These are phyloP conservation scores for Calonectria hongkongensis DNA, from an alignment of 2,329 filamentous ascomycete genomes.

Conservation along the genomic window DNA sequence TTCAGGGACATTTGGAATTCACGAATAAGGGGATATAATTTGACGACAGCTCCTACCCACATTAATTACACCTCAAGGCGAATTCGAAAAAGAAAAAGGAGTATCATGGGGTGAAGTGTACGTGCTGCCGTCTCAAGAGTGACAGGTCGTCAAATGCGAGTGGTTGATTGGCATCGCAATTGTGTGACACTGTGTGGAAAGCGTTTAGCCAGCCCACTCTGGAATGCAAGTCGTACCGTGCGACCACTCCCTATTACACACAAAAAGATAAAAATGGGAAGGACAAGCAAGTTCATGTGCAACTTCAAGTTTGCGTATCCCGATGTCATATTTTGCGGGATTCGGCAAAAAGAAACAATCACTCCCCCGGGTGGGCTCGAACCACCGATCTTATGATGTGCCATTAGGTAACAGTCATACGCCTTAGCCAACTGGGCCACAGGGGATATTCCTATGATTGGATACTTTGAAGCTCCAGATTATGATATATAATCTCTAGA, in stretches of 20 bases:
- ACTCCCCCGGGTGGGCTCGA: slow-evolving; percentile 32
- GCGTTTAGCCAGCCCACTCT: not conserved
- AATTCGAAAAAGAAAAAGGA: no score
- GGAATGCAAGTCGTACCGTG: not conserved
- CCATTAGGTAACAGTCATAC: slow-evolving; percentile 31
- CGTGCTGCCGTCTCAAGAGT: no score
- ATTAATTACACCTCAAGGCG: no score
- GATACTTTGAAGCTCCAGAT: not conserved
- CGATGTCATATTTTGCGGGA: not conserved
- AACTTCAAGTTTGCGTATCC: no score
- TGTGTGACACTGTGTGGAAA: not conserved
- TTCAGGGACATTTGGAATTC: no score
- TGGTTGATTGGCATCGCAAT: not conserved
- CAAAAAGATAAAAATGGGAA: no score
- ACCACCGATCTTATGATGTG: slow-evolving; percentile 32
- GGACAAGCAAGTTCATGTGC: no score
- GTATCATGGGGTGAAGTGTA: no score
- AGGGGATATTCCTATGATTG: slow-evolving; percentile 23
- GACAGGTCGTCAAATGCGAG: not conserved
- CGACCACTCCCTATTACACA: no score
- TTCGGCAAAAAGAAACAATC: not conserved
- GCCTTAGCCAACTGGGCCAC: slow-evolving; percentile 33
- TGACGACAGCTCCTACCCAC: no score
- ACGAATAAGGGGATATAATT: no score
- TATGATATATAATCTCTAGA: not conserved